Evolutionary conservation across 495 filamentous ascomycete species (phyloP), one percentile per base, ranked within the genome.

Genomic region (Penicillium manginii): DNA sequence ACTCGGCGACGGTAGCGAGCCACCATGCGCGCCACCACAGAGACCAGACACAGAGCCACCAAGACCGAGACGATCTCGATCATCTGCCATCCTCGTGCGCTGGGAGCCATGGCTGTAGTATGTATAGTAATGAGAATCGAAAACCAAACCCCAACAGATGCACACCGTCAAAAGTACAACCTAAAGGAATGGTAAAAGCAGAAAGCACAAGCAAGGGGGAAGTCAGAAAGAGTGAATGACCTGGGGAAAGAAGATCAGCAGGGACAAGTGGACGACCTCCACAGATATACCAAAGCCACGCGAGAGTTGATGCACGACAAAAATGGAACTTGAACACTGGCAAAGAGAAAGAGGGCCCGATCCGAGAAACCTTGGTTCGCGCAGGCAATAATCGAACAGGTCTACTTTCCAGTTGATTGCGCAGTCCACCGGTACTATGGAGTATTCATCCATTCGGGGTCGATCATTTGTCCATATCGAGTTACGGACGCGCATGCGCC

Each of bases 1-100:
- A 79, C 71, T 66, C 71, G 70, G 26, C 72, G 67, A 26, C 72
- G 67, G 11, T 74, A 40, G 18, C 79, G 71, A 32, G 78, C 71
- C 17, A 73, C 37, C 39, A 77, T 67, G 4, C 78, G 70, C 31
- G 80, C 54, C 9, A 69, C 57, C 5, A 79, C 75, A 9, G 71
- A 70, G 9, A 76, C 52, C 7, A 71, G 52, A 21, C 75, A 71
- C 12, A 81, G 55, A 26, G 59, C 61, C 14, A 80, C 67, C 53
- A 79, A 71, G 35, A 73, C 67, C 31, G 71, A 61, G 40, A 76
- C 61, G 57, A 72, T 74, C 54, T 58, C 65, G 37, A 76, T 72
- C 62, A 79, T 79, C 50, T 74, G 64, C 47, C 55, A 48, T 18
- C 71, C 71, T 61, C 70, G 64, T 7, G 42, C 42, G 49, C 66